Evolutionary conservation across 2,329 filamentous ascomycete species (phyloP).

Genomic region (Aspergillus unguis): DNA sequence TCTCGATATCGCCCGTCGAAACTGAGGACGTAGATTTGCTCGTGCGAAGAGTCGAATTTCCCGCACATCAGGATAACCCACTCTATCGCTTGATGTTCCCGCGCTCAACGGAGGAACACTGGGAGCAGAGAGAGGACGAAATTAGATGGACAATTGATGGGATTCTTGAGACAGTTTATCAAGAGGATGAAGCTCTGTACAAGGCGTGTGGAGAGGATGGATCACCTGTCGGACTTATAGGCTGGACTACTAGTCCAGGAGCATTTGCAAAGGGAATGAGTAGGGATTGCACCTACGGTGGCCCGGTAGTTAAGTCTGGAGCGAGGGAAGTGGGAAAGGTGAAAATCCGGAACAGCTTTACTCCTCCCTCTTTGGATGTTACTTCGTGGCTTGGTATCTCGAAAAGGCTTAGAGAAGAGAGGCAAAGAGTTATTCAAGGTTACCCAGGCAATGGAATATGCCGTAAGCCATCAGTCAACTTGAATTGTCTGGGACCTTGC

Average conservation of each 20-base stretch:
- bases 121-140: slow-evolving; percentile 1
- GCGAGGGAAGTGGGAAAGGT: neutral
- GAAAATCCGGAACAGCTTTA: neutral
- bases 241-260: neutral
- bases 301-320: neutral
- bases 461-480: slow-evolving; percentile 1
- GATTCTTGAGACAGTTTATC: neutral
- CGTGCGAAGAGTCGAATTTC: slow-evolving; percentile 4
- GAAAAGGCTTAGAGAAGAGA: slow-evolving; percentile 2
- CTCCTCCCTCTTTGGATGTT: slow-evolving; percentile 6
- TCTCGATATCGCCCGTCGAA: slow-evolving; percentile 7
- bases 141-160: slow-evolving; percentile 1
- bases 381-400: slow-evolving; percentile 3
- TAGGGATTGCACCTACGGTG: neutral
- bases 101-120: neutral
- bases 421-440: slow-evolving; percentile 1
- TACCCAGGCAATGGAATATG: slow-evolving; percentile 2
- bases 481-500: neutral
- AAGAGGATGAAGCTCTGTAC: slow-evolving; percentile 6
- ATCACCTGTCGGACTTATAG: slow-evolving; percentile 5
- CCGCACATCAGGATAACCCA: slow-evolving; percentile 1
- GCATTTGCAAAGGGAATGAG: neutral
- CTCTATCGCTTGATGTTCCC: slow-evolving; percentile 5
- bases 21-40: neutral
- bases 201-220: slow-evolving; percentile 9